Percentiles rank a stretch among this genome's conserved stretches.
Conservation (phyloP, 2,329 filamentous ascomycete genomes). For the Shiraia bambusicola region DNA sequence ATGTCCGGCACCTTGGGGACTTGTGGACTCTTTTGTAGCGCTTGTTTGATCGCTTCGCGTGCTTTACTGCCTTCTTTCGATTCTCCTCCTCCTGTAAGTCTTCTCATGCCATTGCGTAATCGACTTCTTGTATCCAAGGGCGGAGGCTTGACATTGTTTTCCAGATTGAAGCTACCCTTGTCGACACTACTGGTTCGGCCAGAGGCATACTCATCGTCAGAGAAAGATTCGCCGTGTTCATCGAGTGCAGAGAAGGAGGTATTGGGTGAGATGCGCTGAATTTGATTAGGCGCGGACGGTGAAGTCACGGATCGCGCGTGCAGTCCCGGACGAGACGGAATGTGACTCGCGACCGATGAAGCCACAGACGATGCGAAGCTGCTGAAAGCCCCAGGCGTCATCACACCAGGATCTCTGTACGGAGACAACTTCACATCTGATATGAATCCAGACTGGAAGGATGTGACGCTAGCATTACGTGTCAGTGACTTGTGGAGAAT, state of each 20-base stretch:
- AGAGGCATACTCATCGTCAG: constrained; percentile 69
- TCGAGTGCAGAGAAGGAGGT: constrained; percentile 71
- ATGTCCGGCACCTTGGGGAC: constrained; percentile 53
- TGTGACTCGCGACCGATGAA: constrained; percentile 18
- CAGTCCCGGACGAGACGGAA: constrained; percentile 60
- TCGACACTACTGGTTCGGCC: constrained; percentile 37
- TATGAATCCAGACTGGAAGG: constrained; percentile 81
- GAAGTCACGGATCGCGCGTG: constrained; percentile 85
- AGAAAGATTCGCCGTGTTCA: constrained; percentile 73
- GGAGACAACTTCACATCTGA: constrained; percentile 67
- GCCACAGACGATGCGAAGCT: constrained; percentile 28
- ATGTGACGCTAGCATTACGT: constrained; percentile 68
- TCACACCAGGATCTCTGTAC: constrained; percentile 52
- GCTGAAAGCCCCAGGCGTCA: constrained; percentile 61
- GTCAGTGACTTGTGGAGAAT: constrained; percentile 81
- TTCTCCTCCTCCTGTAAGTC: constrained; percentile 60
- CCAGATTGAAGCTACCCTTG: constrained; percentile 28
- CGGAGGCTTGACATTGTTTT: constrained; percentile 61
- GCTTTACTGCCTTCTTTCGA: constrained; percentile 44
- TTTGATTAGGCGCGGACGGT: constrained; percentile 58
- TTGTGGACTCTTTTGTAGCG: constrained; percentile 47
- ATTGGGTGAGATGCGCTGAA: constrained; percentile 49
- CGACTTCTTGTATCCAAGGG: constrained; percentile 54
- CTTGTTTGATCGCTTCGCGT: constrained; percentile 39
- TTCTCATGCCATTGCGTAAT: constrained; percentile 59